Evolutionary conservation across 208 protist species (phyloP), one percentile per base, ranked within the genome.

Genomic region (Wallacemonas sp.): DNA sequence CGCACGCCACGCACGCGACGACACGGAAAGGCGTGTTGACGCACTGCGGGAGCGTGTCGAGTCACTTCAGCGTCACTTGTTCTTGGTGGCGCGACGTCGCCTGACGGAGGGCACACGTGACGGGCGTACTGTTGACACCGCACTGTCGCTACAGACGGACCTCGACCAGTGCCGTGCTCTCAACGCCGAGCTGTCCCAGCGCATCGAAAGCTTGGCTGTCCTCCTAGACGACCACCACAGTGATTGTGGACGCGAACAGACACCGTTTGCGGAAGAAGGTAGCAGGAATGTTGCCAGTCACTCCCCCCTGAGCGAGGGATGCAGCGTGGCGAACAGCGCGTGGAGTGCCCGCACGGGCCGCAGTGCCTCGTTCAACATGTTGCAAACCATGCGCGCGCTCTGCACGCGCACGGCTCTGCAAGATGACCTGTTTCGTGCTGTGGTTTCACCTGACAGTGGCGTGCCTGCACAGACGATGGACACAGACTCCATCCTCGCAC

Each of bases 281-380:
- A n/a, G n/a, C n/a, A n/a, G n/a, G n/a, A 39, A 38, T 32, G 42
- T 5, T 22, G 5, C 9, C 42, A 48, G 42, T 48, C 9, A 4
- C 22, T 19, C 42, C 4, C 42, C 42, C 17, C 42, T 9, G 42
- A 12, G 42, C 5, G 42, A 5, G 42, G 22, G 42, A 19, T 9
- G 19, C 42, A 4, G 5, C 17, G 5, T 26, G 42, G 22, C 5
- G 9, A 26, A 6, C 17, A 9, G 12, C 3, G 17, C n/a, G n/a
- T 38, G 12, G 30, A 57, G 50, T 32, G 30, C 29, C 10, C 50
- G 50, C 17, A n/a, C 38, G 50, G 50, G 30, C 6, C 50, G 50
- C 32, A 57, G 50, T 21, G 50, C 26, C 3, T 57, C 50, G 32
- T 57, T 57, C 50, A 57, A 57, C 30, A 37, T 19, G 24, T 19